Evolutionary conservation across 2,329 filamentous ascomycete genomes (phyloP).

Genomic region (Colletotrichum acutatum): DNA sequence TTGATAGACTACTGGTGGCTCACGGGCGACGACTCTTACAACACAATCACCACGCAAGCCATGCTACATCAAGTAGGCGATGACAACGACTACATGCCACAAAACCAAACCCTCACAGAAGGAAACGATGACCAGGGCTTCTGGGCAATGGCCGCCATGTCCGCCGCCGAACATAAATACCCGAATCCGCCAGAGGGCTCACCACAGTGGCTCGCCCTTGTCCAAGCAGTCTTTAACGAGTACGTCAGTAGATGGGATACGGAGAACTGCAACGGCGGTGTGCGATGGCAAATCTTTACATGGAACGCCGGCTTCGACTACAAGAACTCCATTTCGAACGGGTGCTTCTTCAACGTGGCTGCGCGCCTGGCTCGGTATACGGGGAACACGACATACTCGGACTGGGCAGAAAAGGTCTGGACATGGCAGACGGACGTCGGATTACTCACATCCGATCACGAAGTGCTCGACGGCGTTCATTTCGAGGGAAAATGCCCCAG

Average conservation of each 20-base stretch:
- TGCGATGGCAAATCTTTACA: conserved; percentile 87
- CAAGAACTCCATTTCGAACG: conserved; percentile 76
- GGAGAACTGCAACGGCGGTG: conserved; percentile 74
- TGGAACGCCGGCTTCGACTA: conserved; percentile 79
- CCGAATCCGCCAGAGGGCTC: conserved; percentile 71
- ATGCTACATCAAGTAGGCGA: conserved; percentile 70
- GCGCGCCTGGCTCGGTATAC: conserved; percentile 82
- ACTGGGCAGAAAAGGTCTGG: conserved; percentile 79
- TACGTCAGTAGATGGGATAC: conserved; percentile 79
- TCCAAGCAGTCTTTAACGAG: conserved; percentile 83
- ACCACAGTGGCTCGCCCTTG: conserved; percentile 80
- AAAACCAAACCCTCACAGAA: conserved; percentile 69
- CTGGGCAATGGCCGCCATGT: conserved; percentile 84
- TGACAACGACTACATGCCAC: conserved; percentile 71
- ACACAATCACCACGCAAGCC: conserved; percentile 66
- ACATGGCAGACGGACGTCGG: conserved; percentile 68
- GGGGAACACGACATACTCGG: conserved; percentile 78
- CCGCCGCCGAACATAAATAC: conserved; percentile 80
- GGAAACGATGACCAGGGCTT: conserved; percentile 85
- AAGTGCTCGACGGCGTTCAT: conserved; percentile 62
- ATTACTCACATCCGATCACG: conserved; percentile 65
- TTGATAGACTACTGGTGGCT: conserved; percentile 79
- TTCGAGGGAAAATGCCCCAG: conserved; percentile 67
- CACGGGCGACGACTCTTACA: conserved; percentile 76
- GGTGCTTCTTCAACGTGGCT: conserved; percentile 76